Conservation (phyloP, 2,329 filamentous ascomycete species). For the Monilinia fructigena region DNA sequence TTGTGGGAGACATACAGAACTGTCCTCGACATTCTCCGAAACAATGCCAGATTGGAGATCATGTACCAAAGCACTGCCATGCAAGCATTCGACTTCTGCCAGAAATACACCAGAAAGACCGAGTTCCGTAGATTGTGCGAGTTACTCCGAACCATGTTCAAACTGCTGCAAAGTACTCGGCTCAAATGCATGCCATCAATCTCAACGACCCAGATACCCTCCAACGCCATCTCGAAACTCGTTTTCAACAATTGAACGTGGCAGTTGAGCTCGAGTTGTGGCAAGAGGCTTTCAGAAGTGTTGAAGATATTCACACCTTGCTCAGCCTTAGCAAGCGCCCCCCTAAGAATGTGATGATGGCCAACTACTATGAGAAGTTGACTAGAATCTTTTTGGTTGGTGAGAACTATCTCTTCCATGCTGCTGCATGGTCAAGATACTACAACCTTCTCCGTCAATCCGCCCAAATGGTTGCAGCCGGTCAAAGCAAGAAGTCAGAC, state of each 20-base stretch:
- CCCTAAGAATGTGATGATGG: constrained; percentile 99
- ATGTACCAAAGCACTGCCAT: constrained; percentile 98
- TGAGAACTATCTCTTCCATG: constrained; percentile 99
- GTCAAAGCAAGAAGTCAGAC: constrained; percentile 88
- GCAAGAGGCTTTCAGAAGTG: constrained; percentile 99
- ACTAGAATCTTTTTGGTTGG: constrained; percentile 98
- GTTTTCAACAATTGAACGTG: constrained; percentile 97
- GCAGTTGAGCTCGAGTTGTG: constrained; percentile 96
- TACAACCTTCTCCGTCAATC: constrained; percentile 95
- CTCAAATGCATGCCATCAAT: constrained; percentile 99
- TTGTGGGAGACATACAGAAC: constrained; percentile 99
- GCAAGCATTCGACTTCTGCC: constrained; percentile 98
- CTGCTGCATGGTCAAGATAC: constrained; percentile 94
- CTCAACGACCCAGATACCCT: constrained; percentile 95
- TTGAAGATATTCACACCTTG: constrained; percentile 97
- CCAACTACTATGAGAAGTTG: constrained; percentile 99
- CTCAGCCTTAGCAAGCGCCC: constrained; percentile 97
- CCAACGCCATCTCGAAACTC: constrained; percentile 94
- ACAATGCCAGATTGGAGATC: constrained; percentile 95
- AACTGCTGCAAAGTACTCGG: constrained; percentile 97
- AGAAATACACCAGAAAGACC: constrained; percentile 97
- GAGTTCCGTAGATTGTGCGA: constrained; percentile 98
- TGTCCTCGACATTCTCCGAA: constrained; percentile 96
- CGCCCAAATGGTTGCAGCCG: constrained; percentile 74
- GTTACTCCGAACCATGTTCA: constrained; percentile 95